A percentile compares a stretch with the other conserved stretches of the same genome.
phyloP scores from a whole-genome alignment of 2,329 filamentous ascomycete species.

The Helotiales sp. region DNA sequence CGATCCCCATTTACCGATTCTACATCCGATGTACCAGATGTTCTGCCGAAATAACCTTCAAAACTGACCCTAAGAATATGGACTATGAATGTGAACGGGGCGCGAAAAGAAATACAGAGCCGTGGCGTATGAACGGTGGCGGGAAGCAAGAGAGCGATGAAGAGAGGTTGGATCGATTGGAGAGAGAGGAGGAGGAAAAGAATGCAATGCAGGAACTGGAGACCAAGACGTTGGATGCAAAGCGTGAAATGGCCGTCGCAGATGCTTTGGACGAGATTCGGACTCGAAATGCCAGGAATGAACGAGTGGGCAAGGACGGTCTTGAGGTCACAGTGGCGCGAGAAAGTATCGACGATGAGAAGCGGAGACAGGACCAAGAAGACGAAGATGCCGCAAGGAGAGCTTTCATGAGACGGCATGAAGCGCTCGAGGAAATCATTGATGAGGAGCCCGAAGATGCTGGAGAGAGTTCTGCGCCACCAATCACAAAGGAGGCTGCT shows the following conservation, averaged over 20 bases:
- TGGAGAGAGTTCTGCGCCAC: constrained; percentile 34
- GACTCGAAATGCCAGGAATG: constrained; percentile 84
- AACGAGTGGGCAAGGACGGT: constrained; percentile 70
- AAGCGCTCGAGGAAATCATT: constrained; percentile 35
- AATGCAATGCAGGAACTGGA: constrained; percentile 96
- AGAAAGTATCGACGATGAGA: constrained; percentile 57
- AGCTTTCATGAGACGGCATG: constrained; percentile 63
- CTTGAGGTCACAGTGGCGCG: constrained; percentile 57
- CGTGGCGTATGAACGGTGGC: constrained; percentile 66
- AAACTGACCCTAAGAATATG: constrained; percentile 92
- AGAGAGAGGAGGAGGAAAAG: constrained; percentile 75
- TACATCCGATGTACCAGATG: constrained; percentile 90
- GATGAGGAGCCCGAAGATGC: constrained; percentile 36
- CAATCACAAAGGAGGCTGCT: constrained; percentile 38
- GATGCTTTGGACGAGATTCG: constrained; percentile 95
- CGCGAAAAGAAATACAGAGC: constrained; percentile 90
- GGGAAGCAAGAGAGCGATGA: constrained; percentile 79
- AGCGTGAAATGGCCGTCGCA: constrained; percentile 93
- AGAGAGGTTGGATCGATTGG: constrained; percentile 79
- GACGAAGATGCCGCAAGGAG: constrained; percentile 77
- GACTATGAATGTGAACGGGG: constrained; percentile 80
- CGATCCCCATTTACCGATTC: constrained; percentile 85
- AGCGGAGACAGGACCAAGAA: constrained; percentile 70
- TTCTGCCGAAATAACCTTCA: constrained; percentile 84
- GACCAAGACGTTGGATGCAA: constrained; percentile 88